These are phyloP conservation scores for Huiozyma naganishii DNA, from an alignment of 805 yeast genomes.

Conservation along the genomic window DNA sequence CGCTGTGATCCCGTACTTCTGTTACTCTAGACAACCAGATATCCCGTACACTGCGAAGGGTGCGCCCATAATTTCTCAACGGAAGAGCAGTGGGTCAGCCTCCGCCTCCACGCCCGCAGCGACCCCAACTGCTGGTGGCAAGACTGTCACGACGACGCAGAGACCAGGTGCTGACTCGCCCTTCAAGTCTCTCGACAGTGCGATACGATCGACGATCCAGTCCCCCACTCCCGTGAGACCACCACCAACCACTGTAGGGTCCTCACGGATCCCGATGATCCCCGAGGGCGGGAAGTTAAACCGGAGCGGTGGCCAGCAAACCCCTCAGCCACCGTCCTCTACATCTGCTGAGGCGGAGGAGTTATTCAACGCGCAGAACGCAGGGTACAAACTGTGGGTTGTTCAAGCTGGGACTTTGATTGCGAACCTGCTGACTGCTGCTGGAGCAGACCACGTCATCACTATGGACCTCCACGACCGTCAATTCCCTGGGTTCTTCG, in stretches of 20 bases:
- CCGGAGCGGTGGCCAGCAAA: conserved; percentile 9
- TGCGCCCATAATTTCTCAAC: conserved; percentile 45
- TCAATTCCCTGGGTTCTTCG: conserved; percentile 95
- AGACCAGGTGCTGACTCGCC: conserved; percentile 18
- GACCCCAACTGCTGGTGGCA: conserved; percentile 19
- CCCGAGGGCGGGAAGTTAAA: conserved; percentile 25
- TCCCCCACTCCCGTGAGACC: conserved; percentile 7
- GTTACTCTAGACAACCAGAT: conserved; percentile 94
- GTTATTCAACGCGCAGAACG: conserved; percentile 32
- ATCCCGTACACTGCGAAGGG: conserved; percentile 73
- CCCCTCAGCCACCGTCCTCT: too few relatives aligned
- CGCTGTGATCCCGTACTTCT: conserved; percentile 86
- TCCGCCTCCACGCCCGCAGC: neutral
- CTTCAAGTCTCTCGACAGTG: conserved; percentile 10
- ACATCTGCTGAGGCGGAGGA: conserved; percentile 17
- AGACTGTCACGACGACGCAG: neutral
- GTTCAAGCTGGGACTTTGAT: conserved; percentile 90
- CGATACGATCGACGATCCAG: conserved; percentile 14
- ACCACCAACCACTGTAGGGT: conserved; percentile 6
- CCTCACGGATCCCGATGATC: conserved; percentile 28
- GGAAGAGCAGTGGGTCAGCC: conserved; percentile 14
- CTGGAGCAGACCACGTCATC: conserved; percentile 93
- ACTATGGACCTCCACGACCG: conserved; percentile 98
- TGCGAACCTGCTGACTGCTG: conserved; percentile 76
- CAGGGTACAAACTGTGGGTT: conserved; percentile 88